Evolutionary conservation across 257 asterid species (phyloP), one percentile per base, ranked within the genome.

Genomic region (Verbena officinalis): DNA sequence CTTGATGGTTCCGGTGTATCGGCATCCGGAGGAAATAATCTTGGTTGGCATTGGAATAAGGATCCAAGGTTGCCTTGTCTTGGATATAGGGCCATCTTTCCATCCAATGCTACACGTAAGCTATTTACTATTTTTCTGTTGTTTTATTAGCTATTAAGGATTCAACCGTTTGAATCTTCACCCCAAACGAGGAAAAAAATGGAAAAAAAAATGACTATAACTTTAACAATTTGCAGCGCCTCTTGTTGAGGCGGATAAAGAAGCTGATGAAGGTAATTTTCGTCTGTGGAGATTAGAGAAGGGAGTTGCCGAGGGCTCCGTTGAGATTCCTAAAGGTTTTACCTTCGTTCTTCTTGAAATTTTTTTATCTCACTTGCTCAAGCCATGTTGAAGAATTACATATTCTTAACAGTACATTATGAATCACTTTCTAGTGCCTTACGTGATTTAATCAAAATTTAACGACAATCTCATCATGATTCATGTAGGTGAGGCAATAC

Each of bases 31-130:
- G 92, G 87, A 60, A 81, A 65, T 67, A 63, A 7, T 62, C 17
- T 42, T 51, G 97, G 98, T 57, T 93, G 95, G 96, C 71, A 65
- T 17, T 93, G 99, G 99, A 57, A 68, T 54, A 83, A 81, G 65
- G 99, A 93, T 83, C 99, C 96, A 12, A 83, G 99, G 67, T 70
- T 88, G 73, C 75, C 83, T 73, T 93, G 90, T 81, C 96, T 93
- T 38, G 98, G 98, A 63, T 79, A 77, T 20, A 80, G 98, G 69
- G 97, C 94, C 58, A 84, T 93, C 57, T 93, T 93, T 73, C 91
- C 97, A 1, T 79, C 95, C 33, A 75, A 76, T 57, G 63, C 78
- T 55, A 72, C 67, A 22, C 97, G 98, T 93, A 78, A 64, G 88
- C 64, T 57, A 43, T 27, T 54, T 36, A 14, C 14, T 31, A 34